Percentiles rank a stretch among this genome's conserved stretches.
Conservation (phyloP, 2,329 filamentous ascomycete genomes). For the Aspergillus sojae region DNA sequence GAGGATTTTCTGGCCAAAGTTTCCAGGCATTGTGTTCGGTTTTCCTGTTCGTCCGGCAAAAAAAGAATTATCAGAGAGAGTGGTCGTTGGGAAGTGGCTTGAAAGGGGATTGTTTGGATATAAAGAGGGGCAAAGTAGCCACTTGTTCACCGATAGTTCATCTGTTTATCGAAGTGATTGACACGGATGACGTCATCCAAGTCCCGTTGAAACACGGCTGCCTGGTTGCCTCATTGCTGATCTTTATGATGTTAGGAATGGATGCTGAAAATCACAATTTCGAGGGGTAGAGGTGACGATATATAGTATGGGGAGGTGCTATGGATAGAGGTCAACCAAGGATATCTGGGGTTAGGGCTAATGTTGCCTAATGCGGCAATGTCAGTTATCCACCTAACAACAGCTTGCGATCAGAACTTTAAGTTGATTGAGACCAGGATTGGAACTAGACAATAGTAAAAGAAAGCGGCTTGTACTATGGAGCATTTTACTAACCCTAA, state of each 20-base stretch:
- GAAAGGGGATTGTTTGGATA: not conserved
- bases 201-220: constrained; percentile 3
- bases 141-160: not conserved
- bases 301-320: not conserved
- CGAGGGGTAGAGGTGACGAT: not conserved
- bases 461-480: not conserved
- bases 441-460: not conserved
- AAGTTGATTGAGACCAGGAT: not conserved
- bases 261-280: not conserved
- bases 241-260: not conserved
- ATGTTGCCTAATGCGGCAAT: not conserved
- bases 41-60: not conserved
- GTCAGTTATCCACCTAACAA: not conserved
- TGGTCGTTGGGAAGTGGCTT: too few species aligned
- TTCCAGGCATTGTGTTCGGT: constrained; percentile 25
- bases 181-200: constrained; percentile 3
- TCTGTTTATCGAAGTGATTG: not conserved
- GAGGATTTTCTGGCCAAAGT: constrained; percentile 36
- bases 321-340: not conserved
- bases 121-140: not conserved
- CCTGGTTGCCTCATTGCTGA: not conserved
- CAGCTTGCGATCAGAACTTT: not conserved
- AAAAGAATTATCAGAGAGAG: not conserved
- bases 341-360: not conserved
- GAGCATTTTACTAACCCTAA: not conserved